phyloP scores from a whole-genome alignment of 2,329 filamentous ascomycete genomes.

The Delphinella strobiligena region DNA sequence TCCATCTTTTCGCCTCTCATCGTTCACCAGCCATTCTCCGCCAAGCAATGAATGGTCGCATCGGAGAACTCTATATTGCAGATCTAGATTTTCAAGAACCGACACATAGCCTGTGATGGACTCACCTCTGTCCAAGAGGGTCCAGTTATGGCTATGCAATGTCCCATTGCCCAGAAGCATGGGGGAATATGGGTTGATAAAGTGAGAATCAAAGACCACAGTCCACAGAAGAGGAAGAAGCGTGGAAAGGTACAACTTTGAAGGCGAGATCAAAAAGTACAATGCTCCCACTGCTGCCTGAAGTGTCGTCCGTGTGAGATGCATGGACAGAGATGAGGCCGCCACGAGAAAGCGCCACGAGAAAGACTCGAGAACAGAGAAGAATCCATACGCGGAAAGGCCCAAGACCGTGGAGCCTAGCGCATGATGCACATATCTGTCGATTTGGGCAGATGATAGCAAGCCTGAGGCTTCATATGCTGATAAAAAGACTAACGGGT shows the following conservation, averaged over 20 bases:
- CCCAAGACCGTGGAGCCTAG: conserved; percentile 41
- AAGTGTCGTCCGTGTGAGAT: conserved; percentile 60
- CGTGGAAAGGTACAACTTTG: conserved; percentile 52
- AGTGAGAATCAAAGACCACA: conserved; percentile 60
- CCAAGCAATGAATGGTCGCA: conserved; percentile 92
- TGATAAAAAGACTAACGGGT: conserved; percentile 33
- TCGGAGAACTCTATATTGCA: conserved; percentile 68
- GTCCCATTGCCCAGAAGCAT: conserved; percentile 48
- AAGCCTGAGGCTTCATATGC: conserved; percentile 24
- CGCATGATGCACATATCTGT: conserved; percentile 5
- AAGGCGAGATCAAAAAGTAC: conserved; percentile 58
- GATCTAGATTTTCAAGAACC: conserved; percentile 62
- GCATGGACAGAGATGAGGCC: conserved; percentile 26
- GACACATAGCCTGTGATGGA: conserved; percentile 88
- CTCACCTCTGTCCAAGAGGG: conserved; percentile 68
- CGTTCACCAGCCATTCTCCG: conserved; percentile 68
- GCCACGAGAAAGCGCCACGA: conserved; percentile 10
- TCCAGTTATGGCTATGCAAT: conserved; percentile 55
- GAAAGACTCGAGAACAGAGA: conserved; percentile 37
- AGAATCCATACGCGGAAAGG: conserved; percentile 48
- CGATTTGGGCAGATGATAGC: conserved; percentile 5
- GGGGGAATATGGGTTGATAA: conserved; percentile 49
- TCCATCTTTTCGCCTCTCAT: conserved; percentile 23
- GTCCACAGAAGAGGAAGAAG: conserved; percentile 65
- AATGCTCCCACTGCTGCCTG: conserved; percentile 54